Evolutionary conservation across 768 basidiomycete species (phyloP), one percentile per base, ranked within the genome.

Genomic region (Floccularia luteovirens): DNA sequence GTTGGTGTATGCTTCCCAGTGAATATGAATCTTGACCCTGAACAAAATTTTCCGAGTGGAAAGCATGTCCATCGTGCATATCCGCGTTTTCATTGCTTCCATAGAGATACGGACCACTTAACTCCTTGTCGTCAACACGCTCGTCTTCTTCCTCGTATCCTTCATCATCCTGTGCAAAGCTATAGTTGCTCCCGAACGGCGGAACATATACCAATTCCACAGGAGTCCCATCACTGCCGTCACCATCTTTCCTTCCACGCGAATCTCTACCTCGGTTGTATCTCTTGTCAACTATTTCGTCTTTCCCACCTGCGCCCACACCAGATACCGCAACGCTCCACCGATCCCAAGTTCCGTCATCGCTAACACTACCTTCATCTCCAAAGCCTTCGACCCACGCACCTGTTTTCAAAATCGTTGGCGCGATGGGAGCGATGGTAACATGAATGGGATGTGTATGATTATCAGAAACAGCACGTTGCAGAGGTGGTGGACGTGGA

Each of bases 351-450:
- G 39, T 50, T 22, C 52, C 53, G 43, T 63, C 66, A 36, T 63
- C 59, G 23, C 65, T 63, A 6, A 43, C 51, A 14, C 56, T 66
- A 5, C 63, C 63, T 31, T 71, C 69, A 39, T 73, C 70, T 3
- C 70, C 67, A 36, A 72, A 69, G 2, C 69, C 60, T 41, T 72
- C 70, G n/a, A 59, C 54, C 72, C 74, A 73, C 8, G 69, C 62
- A 1, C 72, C 67, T 7, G 88, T 88, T 66, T 98, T 99, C 48
- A 98, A 70, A 33, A 88, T 74, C 3, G 96, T 93, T 5, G 77
- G 75, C 22, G 73, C 67, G 43, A 74, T 74, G 10, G 63, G 69
- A 13, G 63, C 72, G 46, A 70, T 73, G 16, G 62, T 70, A 31
- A 73, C 69, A 46, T 65, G 60, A 4, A 16, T 58, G 31, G 43